phyloP scores from a whole-genome alignment of 176 grass and related monocot genomes.

The Themeda triandra region DNA sequence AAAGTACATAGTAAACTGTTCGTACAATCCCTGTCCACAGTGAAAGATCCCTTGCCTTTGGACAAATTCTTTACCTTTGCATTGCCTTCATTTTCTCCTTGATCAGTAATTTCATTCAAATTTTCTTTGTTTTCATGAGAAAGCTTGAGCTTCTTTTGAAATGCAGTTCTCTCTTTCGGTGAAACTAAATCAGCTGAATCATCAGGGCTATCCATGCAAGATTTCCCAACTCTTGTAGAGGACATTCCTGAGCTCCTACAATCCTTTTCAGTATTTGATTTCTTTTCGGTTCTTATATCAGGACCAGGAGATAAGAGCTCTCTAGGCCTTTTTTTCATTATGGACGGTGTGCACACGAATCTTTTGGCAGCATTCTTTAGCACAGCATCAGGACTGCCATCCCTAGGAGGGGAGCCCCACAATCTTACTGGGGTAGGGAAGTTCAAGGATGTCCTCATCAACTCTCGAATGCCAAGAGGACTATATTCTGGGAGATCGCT shows the following conservation, averaged over 20 bases:
- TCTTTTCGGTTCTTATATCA: conserved; percentile 47
- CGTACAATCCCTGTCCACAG: neutral
- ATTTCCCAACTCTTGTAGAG: conserved; percentile 32
- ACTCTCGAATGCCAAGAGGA: conserved; percentile 81
- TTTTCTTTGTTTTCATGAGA: conserved; percentile 42
- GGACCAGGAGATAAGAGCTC: conserved; percentile 53
- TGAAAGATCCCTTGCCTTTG: conserved; percentile 18
- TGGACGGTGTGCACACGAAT: conserved; percentile 63
- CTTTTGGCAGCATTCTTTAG: conserved; percentile 76
- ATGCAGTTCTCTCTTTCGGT: neutral
- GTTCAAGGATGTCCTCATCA: conserved; percentile 68
- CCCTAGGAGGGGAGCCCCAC: conserved; percentile 55
- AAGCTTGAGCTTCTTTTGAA: conserved; percentile 23
- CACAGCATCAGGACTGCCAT: conserved; percentile 59
- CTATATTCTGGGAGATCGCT: conserved; percentile 82
- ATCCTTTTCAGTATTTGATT: conserved; percentile 22
- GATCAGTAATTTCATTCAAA: neutral
- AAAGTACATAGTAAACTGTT: conserved; percentile 19
- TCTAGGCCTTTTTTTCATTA: conserved; percentile 77
- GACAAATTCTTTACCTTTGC: conserved; percentile 10
- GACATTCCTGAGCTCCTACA: conserved; percentile 8
- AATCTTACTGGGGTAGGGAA: conserved; percentile 56
- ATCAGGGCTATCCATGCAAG: conserved; percentile 15
- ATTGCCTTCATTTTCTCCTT: conserved; percentile 30
- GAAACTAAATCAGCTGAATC: conserved; percentile 31